Conservation (phyloP, 768 basidiomycete species). For the Auricularia auricula-judae region DNA sequence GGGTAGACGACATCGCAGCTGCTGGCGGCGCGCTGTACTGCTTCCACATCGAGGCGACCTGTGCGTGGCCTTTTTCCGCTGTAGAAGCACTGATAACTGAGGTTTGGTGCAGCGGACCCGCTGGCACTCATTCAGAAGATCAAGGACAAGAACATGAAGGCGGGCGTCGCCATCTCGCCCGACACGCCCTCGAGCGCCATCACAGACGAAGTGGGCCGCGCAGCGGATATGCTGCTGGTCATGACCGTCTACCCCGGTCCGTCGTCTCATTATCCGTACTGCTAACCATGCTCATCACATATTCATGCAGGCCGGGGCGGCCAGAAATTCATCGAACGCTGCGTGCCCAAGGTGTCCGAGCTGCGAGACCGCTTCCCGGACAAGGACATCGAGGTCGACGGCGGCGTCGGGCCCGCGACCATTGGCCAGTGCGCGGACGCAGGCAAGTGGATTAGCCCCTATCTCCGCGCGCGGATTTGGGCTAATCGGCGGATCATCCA, state of each 20-base stretch:
- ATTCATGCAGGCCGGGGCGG: slow-evolving; percentile 65
- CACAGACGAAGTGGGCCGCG: slow-evolving; percentile 70
- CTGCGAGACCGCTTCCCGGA: slow-evolving; percentile 82
- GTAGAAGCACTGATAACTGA: neutral
- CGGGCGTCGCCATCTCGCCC: slow-evolving; percentile 93
- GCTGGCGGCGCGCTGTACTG: slow-evolving; percentile 93
- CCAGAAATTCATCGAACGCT: slow-evolving; percentile 90
- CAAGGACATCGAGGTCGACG: slow-evolving; percentile 97
- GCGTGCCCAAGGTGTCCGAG: slow-evolving; percentile 86
- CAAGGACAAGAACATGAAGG: slow-evolving; percentile 77
- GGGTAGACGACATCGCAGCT: slow-evolving; percentile 92
- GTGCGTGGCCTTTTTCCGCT: slow-evolving; percentile 31
- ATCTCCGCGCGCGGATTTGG: neutral
- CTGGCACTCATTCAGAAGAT: slow-evolving; percentile 70
- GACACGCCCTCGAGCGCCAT: slow-evolving; percentile 85
- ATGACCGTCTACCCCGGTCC: slow-evolving; percentile 95
- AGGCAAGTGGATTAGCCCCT: slow-evolving; percentile 33
- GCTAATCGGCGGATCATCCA: neutral
- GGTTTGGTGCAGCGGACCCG: slow-evolving; percentile 45
- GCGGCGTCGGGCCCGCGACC: slow-evolving; percentile 90
- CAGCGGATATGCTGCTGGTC: slow-evolving; percentile 90
- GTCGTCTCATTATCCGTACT: slow-evolving; percentile 1
- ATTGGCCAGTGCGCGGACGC: slow-evolving; percentile 82
- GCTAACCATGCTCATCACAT: neutral
- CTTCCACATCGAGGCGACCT: slow-evolving; percentile 91